A percentile compares a stretch with the other conserved stretches of the same genome.
phyloP scores from a whole-genome alignment of 2,329 filamentous ascomycete genomes.

The Fusarium sp. region DNA sequence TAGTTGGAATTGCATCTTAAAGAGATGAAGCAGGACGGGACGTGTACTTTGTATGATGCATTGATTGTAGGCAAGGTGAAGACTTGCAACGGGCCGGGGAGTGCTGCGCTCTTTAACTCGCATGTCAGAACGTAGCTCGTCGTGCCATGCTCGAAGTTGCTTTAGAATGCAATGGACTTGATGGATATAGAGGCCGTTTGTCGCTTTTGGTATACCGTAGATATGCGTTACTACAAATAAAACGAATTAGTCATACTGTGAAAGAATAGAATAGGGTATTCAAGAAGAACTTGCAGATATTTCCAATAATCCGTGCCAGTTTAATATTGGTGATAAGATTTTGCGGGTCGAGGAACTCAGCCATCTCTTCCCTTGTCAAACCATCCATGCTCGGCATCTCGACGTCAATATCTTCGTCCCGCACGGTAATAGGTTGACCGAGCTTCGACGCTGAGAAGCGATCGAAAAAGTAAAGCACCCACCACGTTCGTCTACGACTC shows the following conservation, averaged over 20 bases:
- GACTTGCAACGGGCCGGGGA: slow-evolving; percentile 46
- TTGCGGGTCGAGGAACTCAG: slow-evolving; percentile 50
- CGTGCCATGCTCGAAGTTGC: slow-evolving; percentile 50
- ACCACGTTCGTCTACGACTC: slow-evolving; percentile 51
- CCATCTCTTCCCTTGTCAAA: slow-evolving; percentile 47
- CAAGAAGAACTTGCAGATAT: too few species aligned
- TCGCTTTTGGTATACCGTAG: slow-evolving; percentile 50
- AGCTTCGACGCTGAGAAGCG: slow-evolving; percentile 53
- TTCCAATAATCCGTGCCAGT: slow-evolving; percentile 52
- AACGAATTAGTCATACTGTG: fast-evolving
- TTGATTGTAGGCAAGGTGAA: slow-evolving; percentile 54
- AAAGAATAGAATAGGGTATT: too few species aligned
- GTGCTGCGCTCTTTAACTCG: slow-evolving; percentile 48
- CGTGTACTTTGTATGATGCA: slow-evolving; percentile 55
- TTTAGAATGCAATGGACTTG: slow-evolving; percentile 50
- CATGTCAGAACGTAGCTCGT: slow-evolving; percentile 45
- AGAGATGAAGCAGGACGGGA: slow-evolving; percentile 51
- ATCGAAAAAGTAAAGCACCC: slow-evolving; percentile 55
- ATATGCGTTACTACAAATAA: slow-evolving; percentile 45
- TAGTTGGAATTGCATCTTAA: slow-evolving; percentile 51
- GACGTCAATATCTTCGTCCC: slow-evolving; percentile 54
- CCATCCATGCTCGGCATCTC: slow-evolving; percentile 52
- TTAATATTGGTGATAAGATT: slow-evolving; percentile 50
- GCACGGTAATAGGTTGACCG: slow-evolving; percentile 51
- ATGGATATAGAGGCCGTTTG: slow-evolving; percentile 49